phyloP scores from a whole-genome alignment of 116 monocot species.

The Dioscorea cayenensis region DNA sequence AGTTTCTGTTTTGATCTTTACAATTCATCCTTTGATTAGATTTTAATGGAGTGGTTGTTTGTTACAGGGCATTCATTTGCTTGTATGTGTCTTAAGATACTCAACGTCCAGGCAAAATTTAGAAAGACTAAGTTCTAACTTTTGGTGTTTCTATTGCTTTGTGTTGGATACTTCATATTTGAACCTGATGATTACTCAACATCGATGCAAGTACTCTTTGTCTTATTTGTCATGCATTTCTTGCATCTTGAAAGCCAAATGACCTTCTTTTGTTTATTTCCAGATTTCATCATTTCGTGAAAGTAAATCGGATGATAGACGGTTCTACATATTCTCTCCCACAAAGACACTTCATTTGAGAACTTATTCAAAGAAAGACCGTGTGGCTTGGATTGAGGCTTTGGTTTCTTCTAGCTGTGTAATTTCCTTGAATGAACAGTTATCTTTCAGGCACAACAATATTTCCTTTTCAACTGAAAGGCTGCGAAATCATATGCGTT shows the following conservation, averaged over 20 bases:
- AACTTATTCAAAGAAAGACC: constrained; percentile 63
- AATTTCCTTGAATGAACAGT: constrained; percentile 28
- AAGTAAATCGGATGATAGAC: constrained; percentile 74
- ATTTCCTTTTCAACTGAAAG: constrained; percentile 61
- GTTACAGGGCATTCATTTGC: no score
- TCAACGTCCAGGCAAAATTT: no score
- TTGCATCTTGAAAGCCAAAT: not conserved
- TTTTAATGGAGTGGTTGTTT: no score
- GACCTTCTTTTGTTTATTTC: not conserved
- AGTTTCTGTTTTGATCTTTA: no score
- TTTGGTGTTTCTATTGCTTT: no score
- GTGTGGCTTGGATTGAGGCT: constrained; percentile 82
- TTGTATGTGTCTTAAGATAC: no score
- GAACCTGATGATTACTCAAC: no score
- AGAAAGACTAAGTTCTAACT: no score
- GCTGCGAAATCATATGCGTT: constrained; percentile 59
- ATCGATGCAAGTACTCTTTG: no score
- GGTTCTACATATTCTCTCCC: constrained; percentile 83
- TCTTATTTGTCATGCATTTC: not conserved
- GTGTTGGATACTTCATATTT: no score
- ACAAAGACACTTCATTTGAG: constrained; percentile 86
- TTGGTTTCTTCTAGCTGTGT: constrained; percentile 52
- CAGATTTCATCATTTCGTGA: constrained; percentile 85
- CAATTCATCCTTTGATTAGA: no score
- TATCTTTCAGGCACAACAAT: constrained; percentile 37